Conservation (phyloP, 2,329 filamentous ascomycete species). For the Diaporthe velutina region DNA sequence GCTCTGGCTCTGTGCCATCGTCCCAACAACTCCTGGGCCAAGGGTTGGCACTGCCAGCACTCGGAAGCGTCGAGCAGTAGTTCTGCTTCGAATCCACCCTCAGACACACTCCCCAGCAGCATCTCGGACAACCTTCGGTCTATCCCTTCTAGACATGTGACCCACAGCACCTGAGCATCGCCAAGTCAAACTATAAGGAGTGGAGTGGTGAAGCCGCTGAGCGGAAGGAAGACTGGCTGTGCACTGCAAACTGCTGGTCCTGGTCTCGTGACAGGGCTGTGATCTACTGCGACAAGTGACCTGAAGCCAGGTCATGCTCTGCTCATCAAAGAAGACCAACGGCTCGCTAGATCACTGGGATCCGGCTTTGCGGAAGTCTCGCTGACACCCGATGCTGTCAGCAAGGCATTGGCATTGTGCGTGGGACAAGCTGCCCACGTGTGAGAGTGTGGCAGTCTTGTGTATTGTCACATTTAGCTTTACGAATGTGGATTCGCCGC, state of each 20-base stretch:
- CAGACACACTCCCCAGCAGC: not conserved
- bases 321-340: not conserved
- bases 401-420: not conserved
- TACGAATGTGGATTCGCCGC: constrained; percentile 2
- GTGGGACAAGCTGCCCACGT: not conserved
- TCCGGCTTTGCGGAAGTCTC: not conserved
- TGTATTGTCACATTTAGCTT: not conserved
- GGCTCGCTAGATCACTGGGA: no score
- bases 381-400: not conserved
- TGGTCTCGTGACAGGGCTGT: not conserved
- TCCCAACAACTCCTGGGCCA: not conserved
- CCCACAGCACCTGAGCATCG: not conserved
- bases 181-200: not conserved
- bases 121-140: not conserved
- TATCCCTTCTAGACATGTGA: not conserved
- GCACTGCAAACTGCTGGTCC: not conserved
- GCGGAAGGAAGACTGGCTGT: not conserved
- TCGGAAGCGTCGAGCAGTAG: constrained; percentile 15
- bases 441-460: not conserved
- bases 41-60: not conserved
- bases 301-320: not conserved
- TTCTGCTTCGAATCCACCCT: not conserved
- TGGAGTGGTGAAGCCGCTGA: not conserved
- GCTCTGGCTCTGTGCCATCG: not conserved
- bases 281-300: not conserved